Conservation (phyloP, 805 yeast genomes). For the Ogataea philodendri region DNA sequence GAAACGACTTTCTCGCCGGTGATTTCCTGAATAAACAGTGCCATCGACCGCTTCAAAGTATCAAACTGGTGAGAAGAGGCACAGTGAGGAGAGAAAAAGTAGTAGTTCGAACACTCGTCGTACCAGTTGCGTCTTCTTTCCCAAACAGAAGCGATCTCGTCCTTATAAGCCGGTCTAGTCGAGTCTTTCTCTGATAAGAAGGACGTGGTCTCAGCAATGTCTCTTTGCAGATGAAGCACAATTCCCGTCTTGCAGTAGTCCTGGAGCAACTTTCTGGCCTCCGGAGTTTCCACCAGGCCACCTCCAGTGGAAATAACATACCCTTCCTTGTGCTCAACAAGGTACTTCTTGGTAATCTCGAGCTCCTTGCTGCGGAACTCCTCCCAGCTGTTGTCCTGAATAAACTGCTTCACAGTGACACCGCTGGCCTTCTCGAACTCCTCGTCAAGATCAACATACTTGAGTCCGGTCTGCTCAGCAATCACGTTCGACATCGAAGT, state of each 20-base stretch:
- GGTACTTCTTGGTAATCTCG: constrained; percentile 49
- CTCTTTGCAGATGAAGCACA: constrained; percentile 89
- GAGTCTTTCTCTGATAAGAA: constrained; percentile 72
- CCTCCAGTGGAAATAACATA: constrained; percentile 93
- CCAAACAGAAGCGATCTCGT: constrained; percentile 84
- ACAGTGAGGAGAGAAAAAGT: constrained; percentile 77
- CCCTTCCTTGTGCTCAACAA: constrained; percentile 42
- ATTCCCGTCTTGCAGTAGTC: constrained; percentile 57
- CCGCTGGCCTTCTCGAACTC: constrained; percentile 57
- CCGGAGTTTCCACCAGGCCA: constrained; percentile 80
- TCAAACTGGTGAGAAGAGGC: constrained; percentile 50
- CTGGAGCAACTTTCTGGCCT: constrained; percentile 63
- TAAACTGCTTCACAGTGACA: constrained; percentile 55
- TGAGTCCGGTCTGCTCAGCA: constrained; percentile 64
- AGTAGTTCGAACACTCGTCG: constrained; percentile 72
- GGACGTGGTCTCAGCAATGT: constrained; percentile 71
- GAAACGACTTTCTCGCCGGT: constrained; percentile 48
- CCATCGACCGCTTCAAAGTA: constrained; percentile 57
- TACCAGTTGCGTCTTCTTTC: constrained; percentile 75
- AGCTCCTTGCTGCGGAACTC: constrained; percentile 71
- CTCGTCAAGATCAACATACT: constrained; percentile 73
- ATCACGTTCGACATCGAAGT: constrained; percentile 81
- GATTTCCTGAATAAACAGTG: constrained; percentile 54
- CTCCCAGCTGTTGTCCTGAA: constrained; percentile 80
- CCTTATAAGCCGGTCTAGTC: constrained; percentile 82